A percentile compares a stretch with the other conserved stretches of the same genome.
These are phyloP conservation scores for Suhomyces kilbournensis DNA, from an alignment of 805 yeast genomes.

Conservation along the genomic window DNA sequence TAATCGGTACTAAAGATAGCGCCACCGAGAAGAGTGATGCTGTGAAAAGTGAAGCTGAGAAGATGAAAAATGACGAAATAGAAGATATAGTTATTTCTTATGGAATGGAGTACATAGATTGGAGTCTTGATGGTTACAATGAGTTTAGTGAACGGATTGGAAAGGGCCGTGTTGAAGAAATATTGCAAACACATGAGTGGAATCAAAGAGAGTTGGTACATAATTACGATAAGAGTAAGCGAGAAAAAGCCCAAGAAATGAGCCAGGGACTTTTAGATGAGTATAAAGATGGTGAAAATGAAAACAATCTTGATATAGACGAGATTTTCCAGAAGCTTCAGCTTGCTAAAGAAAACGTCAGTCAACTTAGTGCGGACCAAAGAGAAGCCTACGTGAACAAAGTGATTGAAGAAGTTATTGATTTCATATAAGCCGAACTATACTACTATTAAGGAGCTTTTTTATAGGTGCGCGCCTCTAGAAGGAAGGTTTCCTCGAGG, in stretches of 20 bases:
- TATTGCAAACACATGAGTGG: constrained; percentile 53
- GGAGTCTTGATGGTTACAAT: constrained; percentile 30
- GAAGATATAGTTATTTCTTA: constrained; percentile 38
- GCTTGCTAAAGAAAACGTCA: constrained; percentile 32
- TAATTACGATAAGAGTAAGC: constrained; percentile 20
- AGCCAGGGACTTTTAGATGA: constrained; percentile 20
- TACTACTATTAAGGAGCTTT: neutral
- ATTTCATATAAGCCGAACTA: constrained; percentile 23
- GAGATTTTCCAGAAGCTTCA: constrained; percentile 30
- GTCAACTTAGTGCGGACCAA: constrained; percentile 21
- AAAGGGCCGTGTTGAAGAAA: constrained; percentile 39
- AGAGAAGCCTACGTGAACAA: constrained; percentile 31
- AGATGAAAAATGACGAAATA: constrained; percentile 15
- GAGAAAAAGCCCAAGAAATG: constrained; percentile 24
- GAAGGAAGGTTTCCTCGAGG: constrained; percentile 3
- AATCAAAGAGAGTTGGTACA: constrained; percentile 3
- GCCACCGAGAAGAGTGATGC: constrained; percentile 1
- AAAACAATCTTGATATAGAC: constrained; percentile 23
- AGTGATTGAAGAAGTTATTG: constrained; percentile 38
- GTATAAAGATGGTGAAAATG: constrained; percentile 7
- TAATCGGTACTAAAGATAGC: constrained; percentile 27
- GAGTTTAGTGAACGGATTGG: constrained; percentile 46
- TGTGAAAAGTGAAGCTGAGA: constrained; percentile 5
- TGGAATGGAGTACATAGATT: constrained; percentile 45
- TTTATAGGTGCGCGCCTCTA: neutral